phyloP scores from a whole-genome alignment of 768 basidiomycete species.

The Suillus subalutaceus region DNA sequence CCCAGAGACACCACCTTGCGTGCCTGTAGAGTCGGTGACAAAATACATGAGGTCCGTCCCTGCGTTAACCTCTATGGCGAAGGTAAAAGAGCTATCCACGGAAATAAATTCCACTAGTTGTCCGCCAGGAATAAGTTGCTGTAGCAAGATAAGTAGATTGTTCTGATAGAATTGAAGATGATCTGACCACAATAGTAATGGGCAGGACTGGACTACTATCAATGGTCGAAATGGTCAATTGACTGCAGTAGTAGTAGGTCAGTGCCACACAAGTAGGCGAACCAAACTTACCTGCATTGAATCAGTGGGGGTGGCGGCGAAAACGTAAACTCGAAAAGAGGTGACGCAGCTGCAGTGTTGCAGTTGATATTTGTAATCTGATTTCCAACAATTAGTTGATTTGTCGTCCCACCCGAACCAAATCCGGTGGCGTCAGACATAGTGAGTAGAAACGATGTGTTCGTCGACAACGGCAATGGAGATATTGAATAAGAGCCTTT shows the following conservation, averaged over 20 bases:
- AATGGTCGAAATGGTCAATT: conserved; percentile 44
- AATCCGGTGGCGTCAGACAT: neutral
- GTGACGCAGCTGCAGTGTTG: conserved; percentile 45
- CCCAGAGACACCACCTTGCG: conserved; percentile 62
- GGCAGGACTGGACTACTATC: conserved; percentile 42
- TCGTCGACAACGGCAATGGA: neutral
- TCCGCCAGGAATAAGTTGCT: conserved; percentile 73
- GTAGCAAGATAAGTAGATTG: conserved; percentile 5
- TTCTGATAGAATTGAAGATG: neutral
- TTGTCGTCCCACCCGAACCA: conserved; percentile 43
- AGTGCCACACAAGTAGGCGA: conserved; percentile 7
- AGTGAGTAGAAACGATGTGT: neutral
- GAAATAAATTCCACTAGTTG: conserved; percentile 47
- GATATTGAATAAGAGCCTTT: neutral
- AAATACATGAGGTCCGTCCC: conserved; percentile 62
- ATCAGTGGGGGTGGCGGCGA: conserved; percentile 45
- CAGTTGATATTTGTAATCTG: conserved; percentile 47
- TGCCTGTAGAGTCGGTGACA: conserved; percentile 52
- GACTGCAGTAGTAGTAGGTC: conserved; percentile 32
- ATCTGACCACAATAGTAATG: conserved; percentile 52
- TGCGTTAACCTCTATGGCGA: conserved; percentile 57
- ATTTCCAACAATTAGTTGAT: conserved; percentile 48
- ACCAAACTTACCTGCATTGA: conserved; percentile 59
- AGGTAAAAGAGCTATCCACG: conserved; percentile 40
- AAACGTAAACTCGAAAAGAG: conserved; percentile 50